phyloP scores from a whole-genome alignment of 129 eudicot species.

The Kitagawia praeruptora region DNA sequence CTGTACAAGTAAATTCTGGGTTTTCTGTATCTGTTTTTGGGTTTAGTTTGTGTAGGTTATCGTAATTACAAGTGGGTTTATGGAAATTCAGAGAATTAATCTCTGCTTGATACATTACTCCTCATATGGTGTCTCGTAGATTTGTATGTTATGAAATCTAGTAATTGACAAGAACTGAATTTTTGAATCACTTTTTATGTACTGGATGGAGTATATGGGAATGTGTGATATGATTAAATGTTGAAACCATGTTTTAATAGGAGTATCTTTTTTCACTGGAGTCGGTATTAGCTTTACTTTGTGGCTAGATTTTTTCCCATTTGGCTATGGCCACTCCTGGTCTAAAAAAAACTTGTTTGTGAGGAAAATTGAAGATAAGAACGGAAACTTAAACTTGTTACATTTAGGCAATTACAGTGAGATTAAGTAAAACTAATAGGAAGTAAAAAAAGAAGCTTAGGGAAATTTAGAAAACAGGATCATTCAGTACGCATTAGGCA shows the following conservation, averaged over 20 bases:
- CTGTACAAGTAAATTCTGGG: not conserved
- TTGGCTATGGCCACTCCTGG: not conserved
- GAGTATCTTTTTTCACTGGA: not conserved
- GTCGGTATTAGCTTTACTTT: not conserved
- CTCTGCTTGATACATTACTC: not conserved
- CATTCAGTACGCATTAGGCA: not conserved
- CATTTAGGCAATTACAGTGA: not conserved
- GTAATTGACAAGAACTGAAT: not conserved
- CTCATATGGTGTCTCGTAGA: not conserved
- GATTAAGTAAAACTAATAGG: not conserved
- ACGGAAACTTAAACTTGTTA: not conserved
- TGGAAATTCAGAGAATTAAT: not conserved
- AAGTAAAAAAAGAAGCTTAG: not conserved
- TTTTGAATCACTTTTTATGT: not conserved
- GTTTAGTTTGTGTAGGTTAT: not conserved
- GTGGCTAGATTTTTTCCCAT: not conserved
- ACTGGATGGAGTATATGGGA: not conserved
- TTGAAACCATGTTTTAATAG: not conserved
- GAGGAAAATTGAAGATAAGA: not conserved
- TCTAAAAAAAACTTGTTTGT: not conserved
- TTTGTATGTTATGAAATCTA: not conserved
- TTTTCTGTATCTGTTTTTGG: not conserved
- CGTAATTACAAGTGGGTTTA: not conserved
- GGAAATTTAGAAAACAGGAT: not conserved
- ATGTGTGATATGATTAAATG: not conserved